These are phyloP conservation scores for Verticillium alfalfae DNA, from an alignment of 2,329 filamentous ascomycete species.

Conservation along the genomic window DNA sequence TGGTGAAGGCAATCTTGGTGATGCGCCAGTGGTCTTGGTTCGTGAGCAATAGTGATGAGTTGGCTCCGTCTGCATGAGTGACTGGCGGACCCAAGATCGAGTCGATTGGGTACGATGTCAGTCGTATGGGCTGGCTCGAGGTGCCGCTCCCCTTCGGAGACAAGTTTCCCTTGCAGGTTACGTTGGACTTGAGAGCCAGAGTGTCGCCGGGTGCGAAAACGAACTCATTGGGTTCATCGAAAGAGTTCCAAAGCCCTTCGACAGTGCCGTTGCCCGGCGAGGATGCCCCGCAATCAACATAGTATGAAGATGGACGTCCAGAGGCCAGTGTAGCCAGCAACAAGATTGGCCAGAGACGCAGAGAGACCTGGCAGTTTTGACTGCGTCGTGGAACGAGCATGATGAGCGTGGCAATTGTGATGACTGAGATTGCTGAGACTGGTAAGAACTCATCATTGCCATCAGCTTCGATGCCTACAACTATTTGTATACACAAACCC, in stretches of 20 bases:
- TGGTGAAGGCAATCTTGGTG: slow-evolving; percentile 13
- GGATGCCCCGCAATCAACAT: slow-evolving; percentile 13
- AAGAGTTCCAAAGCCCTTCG: slow-evolving; percentile 11
- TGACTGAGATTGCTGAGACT: neutral
- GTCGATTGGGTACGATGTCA: slow-evolving; percentile 12
- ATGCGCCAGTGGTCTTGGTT: slow-evolving; percentile 18
- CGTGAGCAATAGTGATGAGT: slow-evolving; percentile 12
- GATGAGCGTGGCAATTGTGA: neutral
- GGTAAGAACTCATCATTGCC: neutral
- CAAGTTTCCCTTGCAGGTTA: slow-evolving; percentile 12
- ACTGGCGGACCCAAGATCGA: slow-evolving; percentile 6
- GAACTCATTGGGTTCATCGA: slow-evolving; percentile 11
- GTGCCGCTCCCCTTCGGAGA: slow-evolving; percentile 15
- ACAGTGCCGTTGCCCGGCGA: slow-evolving; percentile 9
- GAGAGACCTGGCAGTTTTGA: neutral
- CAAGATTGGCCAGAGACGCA: neutral
- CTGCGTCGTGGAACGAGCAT: neutral
- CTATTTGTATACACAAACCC: neutral
- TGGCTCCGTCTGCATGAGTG: slow-evolving; percentile 14
- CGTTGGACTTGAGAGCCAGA: slow-evolving; percentile 13
- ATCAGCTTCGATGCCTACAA: neutral
- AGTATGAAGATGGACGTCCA: slow-evolving; percentile 5
- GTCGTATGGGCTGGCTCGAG: slow-evolving; percentile 5
- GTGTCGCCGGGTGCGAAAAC: slow-evolving; percentile 12
- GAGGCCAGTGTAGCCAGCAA: neutral